Base-by-base conservation (phyloP, 495 filamentous ascomycete genomes). In the Aspergillus panamensis region DNA sequence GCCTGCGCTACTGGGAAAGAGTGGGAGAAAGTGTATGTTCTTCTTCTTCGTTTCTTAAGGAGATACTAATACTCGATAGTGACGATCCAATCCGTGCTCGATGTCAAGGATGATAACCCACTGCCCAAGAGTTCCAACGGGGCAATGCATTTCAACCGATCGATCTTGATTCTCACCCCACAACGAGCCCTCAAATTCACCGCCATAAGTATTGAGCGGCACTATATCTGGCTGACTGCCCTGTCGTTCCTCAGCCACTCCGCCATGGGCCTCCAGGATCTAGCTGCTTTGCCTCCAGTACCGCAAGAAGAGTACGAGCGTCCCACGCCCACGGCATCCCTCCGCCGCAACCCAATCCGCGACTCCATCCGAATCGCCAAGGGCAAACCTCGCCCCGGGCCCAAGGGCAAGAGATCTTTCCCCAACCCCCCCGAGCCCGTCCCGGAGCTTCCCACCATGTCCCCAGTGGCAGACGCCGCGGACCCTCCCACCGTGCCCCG, bases 141-240 rank as follows among this genome's bases (percentile, higher is more conserved):
- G 14, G 69, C 80, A 8, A 68, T 75, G 16, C 75, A 88, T 2
- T 97, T 96, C 78, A 90, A 95, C 67, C 88, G 94, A 52, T 97
- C 94, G 1, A 98, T 98, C 63, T 75, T 98, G 33, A 95, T 98
- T 57, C 73, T 98, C 19, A 97, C 94, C 12, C 94, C 95, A 7
- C 87, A 93, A 62, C 83, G 94, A 57, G 94, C 94, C 30, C 83
- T 98, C 50, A 98, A 98, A 70, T 96, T 98, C 72, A 98, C 95
- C 0, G 91, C 93, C 13, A 75, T 82, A 14, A 86, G 82, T 13
- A 75, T 83, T 30, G 94, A 97, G 57, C 85, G 95, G 16, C 94
- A 98, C 73, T 96, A 95, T 62, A 79, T 97, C 56, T 98, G 94
- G 94, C 76, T 98, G 14, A 96, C 88, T 33, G 90, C 94, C 2